Percentiles rank a stretch among this genome's conserved stretches.
These are phyloP conservation scores for Penicillium flavigenum DNA, from an alignment of 495 filamentous ascomycete species.

Conservation along the genomic window DNA sequence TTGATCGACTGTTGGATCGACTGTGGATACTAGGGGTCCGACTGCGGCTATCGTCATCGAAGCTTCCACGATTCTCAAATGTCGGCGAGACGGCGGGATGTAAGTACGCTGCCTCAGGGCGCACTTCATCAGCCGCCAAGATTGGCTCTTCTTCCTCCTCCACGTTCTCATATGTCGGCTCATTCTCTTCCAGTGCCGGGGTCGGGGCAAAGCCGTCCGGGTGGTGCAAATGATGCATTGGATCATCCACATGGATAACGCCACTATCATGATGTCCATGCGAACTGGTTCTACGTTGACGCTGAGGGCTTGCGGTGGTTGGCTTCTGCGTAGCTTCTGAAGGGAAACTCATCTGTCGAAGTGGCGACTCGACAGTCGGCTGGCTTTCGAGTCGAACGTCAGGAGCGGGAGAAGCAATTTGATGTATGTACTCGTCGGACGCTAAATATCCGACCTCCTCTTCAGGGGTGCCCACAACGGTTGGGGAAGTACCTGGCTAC, in stretches of 20 bases:
- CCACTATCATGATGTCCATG: conserved; percentile 47
- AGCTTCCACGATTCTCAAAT: conserved; percentile 57
- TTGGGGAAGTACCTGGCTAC: conserved; percentile 49
- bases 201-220: conserved; percentile 56
- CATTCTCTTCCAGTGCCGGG: conserved; percentile 18
- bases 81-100: conserved; percentile 74
- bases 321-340: conserved; percentile 24
- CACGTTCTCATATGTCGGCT: conserved; percentile 11
- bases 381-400: conserved; percentile 46
- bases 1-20: conserved; percentile 69
- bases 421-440: conserved; percentile 72
- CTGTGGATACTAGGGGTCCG: conserved; percentile 58
- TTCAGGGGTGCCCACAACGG: conserved; percentile 61
- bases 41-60: conserved; percentile 54
- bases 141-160: conserved; percentile 68
- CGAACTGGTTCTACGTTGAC: conserved; percentile 20
- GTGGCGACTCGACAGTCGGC: conserved; percentile 55
- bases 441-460: conserved; percentile 81
- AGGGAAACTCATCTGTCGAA: conserved; percentile 55
- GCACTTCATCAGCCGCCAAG: conserved; percentile 85
- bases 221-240: conserved; percentile 61
- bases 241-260: conserved; percentile 76
- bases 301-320: conserved; percentile 9
- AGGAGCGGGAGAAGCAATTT: conserved; percentile 63
- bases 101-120: conserved; percentile 68